phyloP scores from a whole-genome alignment of 2,329 filamentous ascomycete genomes.

The Paramyrothecium roridum region DNA sequence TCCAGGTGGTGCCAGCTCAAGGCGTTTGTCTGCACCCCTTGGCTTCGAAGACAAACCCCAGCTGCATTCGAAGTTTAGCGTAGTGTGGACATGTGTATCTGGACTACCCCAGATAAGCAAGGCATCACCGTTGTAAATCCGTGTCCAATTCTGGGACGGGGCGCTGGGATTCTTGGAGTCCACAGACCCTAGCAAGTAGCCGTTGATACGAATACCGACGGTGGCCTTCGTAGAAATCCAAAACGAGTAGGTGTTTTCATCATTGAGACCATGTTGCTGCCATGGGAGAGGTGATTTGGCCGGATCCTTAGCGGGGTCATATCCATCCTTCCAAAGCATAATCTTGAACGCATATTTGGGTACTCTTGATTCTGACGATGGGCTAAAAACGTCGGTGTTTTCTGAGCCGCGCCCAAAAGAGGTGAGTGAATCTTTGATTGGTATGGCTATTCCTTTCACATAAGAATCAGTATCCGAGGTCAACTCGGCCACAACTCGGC shows the following conservation, averaged over 20 bases:
- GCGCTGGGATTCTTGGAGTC: slow-evolving; percentile 50
- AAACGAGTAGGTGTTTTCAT: slow-evolving; percentile 60
- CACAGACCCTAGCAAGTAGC: slow-evolving; percentile 57
- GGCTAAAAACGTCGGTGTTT: slow-evolving; percentile 66
- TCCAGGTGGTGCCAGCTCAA: slow-evolving; percentile 32
- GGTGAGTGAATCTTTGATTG: slow-evolving; percentile 63
- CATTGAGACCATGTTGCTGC: slow-evolving; percentile 24
- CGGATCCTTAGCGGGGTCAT: slow-evolving; percentile 55
- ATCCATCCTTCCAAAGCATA: slow-evolving; percentile 67
- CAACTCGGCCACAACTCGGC: slow-evolving; percentile 59
- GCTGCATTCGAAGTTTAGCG: slow-evolving; percentile 49
- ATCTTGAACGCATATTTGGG: slow-evolving; percentile 81
- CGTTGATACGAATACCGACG: slow-evolving; percentile 74
- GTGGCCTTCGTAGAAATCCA: slow-evolving; percentile 78
- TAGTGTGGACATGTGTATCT: slow-evolving; percentile 36
- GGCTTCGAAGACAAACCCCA: slow-evolving; percentile 52
- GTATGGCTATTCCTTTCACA: slow-evolving; percentile 59
- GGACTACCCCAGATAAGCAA: slow-evolving; percentile 66
- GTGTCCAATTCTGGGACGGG: slow-evolving; percentile 60
- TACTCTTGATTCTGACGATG: slow-evolving; percentile 64
- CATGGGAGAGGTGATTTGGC: slow-evolving; percentile 51
- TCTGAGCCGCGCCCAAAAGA: slow-evolving; percentile 73
- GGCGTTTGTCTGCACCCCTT: slow-evolving; percentile 24
- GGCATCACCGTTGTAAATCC: slow-evolving; percentile 72
- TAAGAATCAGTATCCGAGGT: slow-evolving; percentile 64